These are phyloP conservation scores for Paecilomyces sp. DNA, from an alignment of 2,329 filamentous ascomycete species.

Conservation along the genomic window DNA sequence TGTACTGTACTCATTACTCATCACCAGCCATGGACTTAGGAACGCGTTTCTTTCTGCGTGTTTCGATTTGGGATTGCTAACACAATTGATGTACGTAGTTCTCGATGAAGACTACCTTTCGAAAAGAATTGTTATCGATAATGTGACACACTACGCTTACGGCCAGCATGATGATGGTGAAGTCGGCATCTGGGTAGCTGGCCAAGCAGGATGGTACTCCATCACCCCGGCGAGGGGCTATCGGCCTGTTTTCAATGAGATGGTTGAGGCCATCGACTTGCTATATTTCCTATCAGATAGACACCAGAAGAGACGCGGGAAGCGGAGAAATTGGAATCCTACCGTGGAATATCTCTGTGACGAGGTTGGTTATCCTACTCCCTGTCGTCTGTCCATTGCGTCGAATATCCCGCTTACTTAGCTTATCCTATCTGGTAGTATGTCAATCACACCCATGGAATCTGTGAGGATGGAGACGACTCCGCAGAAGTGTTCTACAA, in stretches of 20 bases:
- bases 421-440: conserved; percentile 22
- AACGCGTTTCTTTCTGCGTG: background rate
- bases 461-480: conserved; percentile 38
- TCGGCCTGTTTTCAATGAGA: conserved; percentile 45
- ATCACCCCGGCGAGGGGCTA: conserved; percentile 50
- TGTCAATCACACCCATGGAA: conserved; percentile 33
- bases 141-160: conserved; percentile 44
- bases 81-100: conserved; percentile 16
- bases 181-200: conserved; percentile 54
- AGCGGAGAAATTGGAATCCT: conserved; percentile 24
- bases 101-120: conserved; percentile 31
- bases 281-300: conserved; percentile 57
- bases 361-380: conserved; percentile 22
- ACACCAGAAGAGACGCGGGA: conserved; percentile 37
- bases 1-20: conserved; percentile 7
- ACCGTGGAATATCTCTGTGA: conserved; percentile 32
- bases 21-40: background rate
- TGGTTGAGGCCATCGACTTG: conserved; percentile 52
- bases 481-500: conserved; percentile 40
- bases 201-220: conserved; percentile 56
- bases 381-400: conserved; percentile 1
- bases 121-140: conserved; percentile 40
- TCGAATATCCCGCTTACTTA: background rate
- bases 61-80: background rate
- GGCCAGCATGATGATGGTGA: conserved; percentile 49